These are phyloP conservation scores for Fusarium nygamai DNA, from an alignment of 2,329 filamentous ascomycete species.

Conservation along the genomic window DNA sequence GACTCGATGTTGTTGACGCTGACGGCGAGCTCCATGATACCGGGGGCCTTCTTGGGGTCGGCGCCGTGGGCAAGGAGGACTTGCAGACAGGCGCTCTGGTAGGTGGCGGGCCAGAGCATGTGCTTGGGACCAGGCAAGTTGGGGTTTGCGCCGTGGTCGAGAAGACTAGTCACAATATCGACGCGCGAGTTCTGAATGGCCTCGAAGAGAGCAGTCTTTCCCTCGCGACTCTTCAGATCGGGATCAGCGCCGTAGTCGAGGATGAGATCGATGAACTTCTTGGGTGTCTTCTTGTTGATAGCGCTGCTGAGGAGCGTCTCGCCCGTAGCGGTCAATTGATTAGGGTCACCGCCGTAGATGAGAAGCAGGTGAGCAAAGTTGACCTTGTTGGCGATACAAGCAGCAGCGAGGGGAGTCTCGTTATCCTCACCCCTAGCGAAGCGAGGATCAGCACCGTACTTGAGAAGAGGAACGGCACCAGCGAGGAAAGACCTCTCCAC, in stretches of 20 bases:
- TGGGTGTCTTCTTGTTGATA: conserved; percentile 68
- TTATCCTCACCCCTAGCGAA: conserved; percentile 58
- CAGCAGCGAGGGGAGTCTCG: conserved; percentile 64
- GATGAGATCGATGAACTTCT: conserved; percentile 66
- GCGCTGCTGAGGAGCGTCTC: conserved; percentile 68
- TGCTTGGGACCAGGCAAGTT: conserved; percentile 77
- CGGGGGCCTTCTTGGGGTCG: conserved; percentile 67
- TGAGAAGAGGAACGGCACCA: conserved; percentile 67
- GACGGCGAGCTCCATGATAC: conserved; percentile 71
- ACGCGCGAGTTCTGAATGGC: conserved; percentile 66
- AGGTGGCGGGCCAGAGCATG: conserved; percentile 72
- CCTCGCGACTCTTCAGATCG: conserved; percentile 68
- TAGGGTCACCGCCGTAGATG: conserved; percentile 68
- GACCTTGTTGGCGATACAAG: conserved; percentile 62
- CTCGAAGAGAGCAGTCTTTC: conserved; percentile 71
- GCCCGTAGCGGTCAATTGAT: conserved; percentile 63
- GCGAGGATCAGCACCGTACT: conserved; percentile 71
- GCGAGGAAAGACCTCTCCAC: conserved; percentile 65
- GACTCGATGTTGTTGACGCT: conserved; percentile 72
- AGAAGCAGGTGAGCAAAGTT: conserved; percentile 69
- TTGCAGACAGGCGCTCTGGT: conserved; percentile 67
- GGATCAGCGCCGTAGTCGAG: conserved; percentile 68
- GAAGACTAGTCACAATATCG: conserved; percentile 62
- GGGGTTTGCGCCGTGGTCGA: conserved; percentile 69
- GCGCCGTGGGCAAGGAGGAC: conserved; percentile 68